These are phyloP conservation scores for Thielaviopsis euricoi DNA, from an alignment of 2,329 filamentous ascomycete genomes.

Conservation along the genomic window DNA sequence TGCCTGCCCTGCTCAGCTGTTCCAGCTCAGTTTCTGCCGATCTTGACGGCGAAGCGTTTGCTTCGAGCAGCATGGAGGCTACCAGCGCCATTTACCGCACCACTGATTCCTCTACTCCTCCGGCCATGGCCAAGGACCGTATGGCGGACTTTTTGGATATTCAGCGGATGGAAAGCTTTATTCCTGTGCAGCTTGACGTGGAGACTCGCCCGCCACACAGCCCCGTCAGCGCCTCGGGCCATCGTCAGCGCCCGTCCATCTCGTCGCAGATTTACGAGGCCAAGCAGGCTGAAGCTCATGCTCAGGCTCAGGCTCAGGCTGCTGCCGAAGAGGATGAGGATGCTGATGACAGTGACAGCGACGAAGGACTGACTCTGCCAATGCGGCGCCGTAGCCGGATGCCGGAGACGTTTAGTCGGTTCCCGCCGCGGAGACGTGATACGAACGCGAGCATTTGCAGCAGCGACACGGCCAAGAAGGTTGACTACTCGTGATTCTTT, in stretches of 20 bases:
- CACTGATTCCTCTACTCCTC: constrained; percentile 37
- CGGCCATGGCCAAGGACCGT: constrained; percentile 33
- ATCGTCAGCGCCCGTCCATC: constrained; percentile 7
- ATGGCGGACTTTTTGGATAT: constrained; percentile 25
- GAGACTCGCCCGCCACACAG: constrained; percentile 6
- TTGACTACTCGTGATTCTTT: constrained; percentile 1
- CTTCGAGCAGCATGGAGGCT: constrained; percentile 28
- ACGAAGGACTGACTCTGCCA: constrained; percentile 13
- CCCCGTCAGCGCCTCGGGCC: not conserved
- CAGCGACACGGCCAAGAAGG: constrained; percentile 12
- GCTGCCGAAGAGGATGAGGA: constrained; percentile 9
- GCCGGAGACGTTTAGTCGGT: constrained; percentile 5
- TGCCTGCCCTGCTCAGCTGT: constrained; percentile 46
- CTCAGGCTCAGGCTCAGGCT: not conserved
- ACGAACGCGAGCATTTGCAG: constrained; percentile 12
- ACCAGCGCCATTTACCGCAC: constrained; percentile 31
- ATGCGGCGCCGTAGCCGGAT: constrained; percentile 8
- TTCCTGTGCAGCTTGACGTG: constrained; percentile 16
- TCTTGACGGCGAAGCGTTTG: constrained; percentile 41
- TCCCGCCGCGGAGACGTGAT: constrained; percentile 9
- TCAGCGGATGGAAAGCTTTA: constrained; percentile 14
- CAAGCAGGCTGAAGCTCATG: not conserved
- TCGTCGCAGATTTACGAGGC: not conserved
- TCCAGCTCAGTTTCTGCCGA: constrained; percentile 49
- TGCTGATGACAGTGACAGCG: constrained; percentile 13